Evolutionary conservation across 2,329 filamentous ascomycete genomes (phyloP).

Genomic region (Escovopsis sp.): DNA sequence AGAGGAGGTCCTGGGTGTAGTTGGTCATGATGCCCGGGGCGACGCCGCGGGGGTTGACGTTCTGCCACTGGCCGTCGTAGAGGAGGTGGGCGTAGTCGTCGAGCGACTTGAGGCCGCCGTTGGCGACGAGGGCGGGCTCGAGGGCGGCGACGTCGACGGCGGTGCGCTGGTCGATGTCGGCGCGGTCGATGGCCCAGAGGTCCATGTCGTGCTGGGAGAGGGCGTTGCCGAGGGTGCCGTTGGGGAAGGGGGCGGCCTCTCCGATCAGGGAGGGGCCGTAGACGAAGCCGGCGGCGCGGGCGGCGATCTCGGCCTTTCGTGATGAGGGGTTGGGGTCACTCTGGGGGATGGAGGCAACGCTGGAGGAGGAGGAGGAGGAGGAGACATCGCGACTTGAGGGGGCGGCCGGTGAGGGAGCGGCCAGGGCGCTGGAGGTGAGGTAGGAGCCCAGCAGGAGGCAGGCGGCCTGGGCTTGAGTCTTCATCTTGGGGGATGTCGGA

Average conservation of each 20-base stretch:
- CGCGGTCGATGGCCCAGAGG: slow-evolving; percentile 7
- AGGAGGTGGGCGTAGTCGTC: slow-evolving; percentile 24
- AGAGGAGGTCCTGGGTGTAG: slow-evolving; percentile 30
- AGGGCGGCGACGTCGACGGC: slow-evolving; percentile 3
- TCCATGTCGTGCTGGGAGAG: slow-evolving; percentile 6
- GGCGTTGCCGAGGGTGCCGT: slow-evolving; percentile 9
- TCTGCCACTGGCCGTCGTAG: slow-evolving; percentile 27
- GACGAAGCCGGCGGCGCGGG: slow-evolving; percentile 4
- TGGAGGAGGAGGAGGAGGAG: neutral
- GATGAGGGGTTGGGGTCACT: slow-evolving; percentile 4
- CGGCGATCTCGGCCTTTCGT: slow-evolving; percentile 4
- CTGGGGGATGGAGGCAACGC: slow-evolving; percentile 6
- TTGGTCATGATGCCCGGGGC: slow-evolving; percentile 23
- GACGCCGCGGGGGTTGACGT: slow-evolving; percentile 18
- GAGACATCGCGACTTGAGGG: neutral
- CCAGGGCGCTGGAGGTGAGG: neutral
- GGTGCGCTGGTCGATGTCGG: slow-evolving; percentile 6
- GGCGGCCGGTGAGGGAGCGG: slow-evolving; percentile 1
- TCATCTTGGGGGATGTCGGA: neutral
- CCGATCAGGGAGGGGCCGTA: slow-evolving; percentile 11
- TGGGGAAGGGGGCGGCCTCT: slow-evolving; percentile 9
- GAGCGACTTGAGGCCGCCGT: slow-evolving; percentile 15
- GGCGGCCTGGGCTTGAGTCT: slow-evolving; percentile 1
- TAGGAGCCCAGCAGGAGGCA: neutral
- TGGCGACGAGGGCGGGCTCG: slow-evolving; percentile 3